A percentile compares a stretch with the other conserved stretches of the same genome.
Conservation (phyloP, 2,329 filamentous ascomycete genomes). For the Nigrospora oryzae region DNA sequence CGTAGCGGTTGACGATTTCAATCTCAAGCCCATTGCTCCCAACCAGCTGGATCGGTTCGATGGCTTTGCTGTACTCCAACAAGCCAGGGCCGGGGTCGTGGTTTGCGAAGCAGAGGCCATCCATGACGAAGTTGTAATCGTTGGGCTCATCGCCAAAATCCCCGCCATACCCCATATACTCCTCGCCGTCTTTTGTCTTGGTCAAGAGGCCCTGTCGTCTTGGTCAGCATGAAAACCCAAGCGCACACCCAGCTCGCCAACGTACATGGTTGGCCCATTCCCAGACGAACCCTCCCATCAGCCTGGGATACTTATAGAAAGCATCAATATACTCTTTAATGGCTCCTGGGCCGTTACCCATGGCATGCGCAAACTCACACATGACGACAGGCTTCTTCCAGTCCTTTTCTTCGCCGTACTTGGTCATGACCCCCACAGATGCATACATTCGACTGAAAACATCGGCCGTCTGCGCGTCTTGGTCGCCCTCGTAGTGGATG, state of each 20-base stretch:
- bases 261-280: conserved; percentile 53
- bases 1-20: conserved; percentile 43
- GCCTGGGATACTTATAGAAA: conserved; percentile 48
- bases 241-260: conserved; percentile 3
- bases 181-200: conserved; percentile 29
- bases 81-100: conserved; percentile 44
- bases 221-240: neutral
- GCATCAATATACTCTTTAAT: conserved; percentile 59
- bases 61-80: conserved; percentile 47
- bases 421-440: conserved; percentile 33
- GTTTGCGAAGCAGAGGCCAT: conserved; percentile 41
- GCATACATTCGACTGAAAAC: conserved; percentile 62
- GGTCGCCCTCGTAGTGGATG: conserved; percentile 60
- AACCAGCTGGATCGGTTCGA: conserved; percentile 48
- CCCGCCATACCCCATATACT: conserved; percentile 50
- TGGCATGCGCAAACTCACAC: conserved; percentile 51
- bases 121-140: conserved; percentile 51
- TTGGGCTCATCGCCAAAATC: conserved; percentile 55
- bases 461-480: conserved; percentile 48
- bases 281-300: conserved; percentile 61
- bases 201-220: conserved; percentile 29
- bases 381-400: conserved; percentile 49
- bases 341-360: conserved; percentile 65
- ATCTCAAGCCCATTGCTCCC: conserved; percentile 32
- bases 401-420: conserved; percentile 28